Base-by-base conservation (phyloP, 1,284 basidiomycete species). In the Cystobasidiaceae sp. region DNA sequence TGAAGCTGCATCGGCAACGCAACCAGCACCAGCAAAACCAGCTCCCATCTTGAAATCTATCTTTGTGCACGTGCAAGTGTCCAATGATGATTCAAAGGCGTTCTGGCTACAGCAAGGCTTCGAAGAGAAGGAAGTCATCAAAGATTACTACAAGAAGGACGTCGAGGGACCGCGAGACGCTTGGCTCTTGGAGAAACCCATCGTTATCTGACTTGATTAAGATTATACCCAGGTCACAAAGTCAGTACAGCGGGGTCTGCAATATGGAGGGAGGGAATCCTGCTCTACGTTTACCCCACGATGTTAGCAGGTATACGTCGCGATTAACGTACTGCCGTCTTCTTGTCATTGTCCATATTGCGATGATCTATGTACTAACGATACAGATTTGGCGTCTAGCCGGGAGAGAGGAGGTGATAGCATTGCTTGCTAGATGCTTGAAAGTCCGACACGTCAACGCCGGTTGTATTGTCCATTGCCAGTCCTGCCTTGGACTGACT, bases 41-140 rank as follows among this genome's bases (percentile, higher is more conserved):
- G 23, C n/a, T 6, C 65, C 65, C 28, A 64, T 66, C 28, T 69
- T 78, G 37, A 67, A 72, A 43, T 67, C 66, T 32, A 63, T 77
- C 28, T 78, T 75, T 49, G 71, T 78, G 2, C 77, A 78, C 54
- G 77, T 78, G 13, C 77, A 78, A 69, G 75, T 74, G 6, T 69
- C 69, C 32, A 78, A 78, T 63, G 71, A 74, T 15, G 75, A 75
- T 54, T 76, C 74, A 19, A 71, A 70, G 46, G 44, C 50, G 48
- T 77, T 78, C 34, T 78, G 77, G 74, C 73, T 76, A 66, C 71
- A 73, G 63, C 72, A 74, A 27, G 77, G 77, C 28, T 78, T 78
- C 67, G 58, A 68, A 28, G 49, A 27, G 39, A 69, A 70, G 67
- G 71, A 68, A 15, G 68, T 68, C 28, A 67, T 72, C 28, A 28